Conservation (phyloP, 257 asterid species). For the Solanum piurae region DNA sequence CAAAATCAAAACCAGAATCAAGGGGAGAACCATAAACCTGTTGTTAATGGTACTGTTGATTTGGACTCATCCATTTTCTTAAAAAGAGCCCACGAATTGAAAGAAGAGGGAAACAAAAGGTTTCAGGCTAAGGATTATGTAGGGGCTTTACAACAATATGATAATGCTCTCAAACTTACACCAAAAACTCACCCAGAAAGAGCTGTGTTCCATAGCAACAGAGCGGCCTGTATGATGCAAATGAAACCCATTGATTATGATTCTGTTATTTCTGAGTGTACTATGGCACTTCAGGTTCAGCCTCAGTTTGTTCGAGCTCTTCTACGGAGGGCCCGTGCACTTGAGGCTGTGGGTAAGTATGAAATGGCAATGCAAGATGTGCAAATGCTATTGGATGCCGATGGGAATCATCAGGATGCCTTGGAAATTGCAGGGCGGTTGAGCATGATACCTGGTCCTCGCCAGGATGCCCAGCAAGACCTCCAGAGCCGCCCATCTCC, state of each 20-base stretch:
- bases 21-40: conserved; percentile 26
- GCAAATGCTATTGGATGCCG: conserved; percentile 40
- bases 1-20: conserved; percentile 23
- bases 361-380: conserved; percentile 80
- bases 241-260: conserved; percentile 78
- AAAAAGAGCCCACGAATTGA: conserved; percentile 81
- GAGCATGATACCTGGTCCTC: conserved; percentile 48
- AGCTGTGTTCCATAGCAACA: conserved; percentile 83
- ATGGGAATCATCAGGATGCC: conserved; percentile 56
- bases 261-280: conserved; percentile 67
- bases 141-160: conserved; percentile 69
- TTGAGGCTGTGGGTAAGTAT: conserved; percentile 59
- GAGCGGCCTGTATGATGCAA: conserved; percentile 96
- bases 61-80: conserved; percentile 48
- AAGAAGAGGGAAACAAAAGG: conserved; percentile 83
- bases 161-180: conserved; percentile 61
- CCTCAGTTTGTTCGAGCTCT: conserved; percentile 58
- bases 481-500: conserved; percentile 97
- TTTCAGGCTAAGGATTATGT: conserved; percentile 70
- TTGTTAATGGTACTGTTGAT: conserved; percentile 49
- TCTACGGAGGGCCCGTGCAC: conserved; percentile 75
- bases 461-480: conserved; percentile 49
- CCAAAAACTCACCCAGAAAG: conserved; percentile 76
- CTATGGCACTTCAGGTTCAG: conserved; percentile 69
- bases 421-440: conserved; percentile 59